Conservation (phyloP, 352 stramenopile species). For the Globisporangium polare region DNA sequence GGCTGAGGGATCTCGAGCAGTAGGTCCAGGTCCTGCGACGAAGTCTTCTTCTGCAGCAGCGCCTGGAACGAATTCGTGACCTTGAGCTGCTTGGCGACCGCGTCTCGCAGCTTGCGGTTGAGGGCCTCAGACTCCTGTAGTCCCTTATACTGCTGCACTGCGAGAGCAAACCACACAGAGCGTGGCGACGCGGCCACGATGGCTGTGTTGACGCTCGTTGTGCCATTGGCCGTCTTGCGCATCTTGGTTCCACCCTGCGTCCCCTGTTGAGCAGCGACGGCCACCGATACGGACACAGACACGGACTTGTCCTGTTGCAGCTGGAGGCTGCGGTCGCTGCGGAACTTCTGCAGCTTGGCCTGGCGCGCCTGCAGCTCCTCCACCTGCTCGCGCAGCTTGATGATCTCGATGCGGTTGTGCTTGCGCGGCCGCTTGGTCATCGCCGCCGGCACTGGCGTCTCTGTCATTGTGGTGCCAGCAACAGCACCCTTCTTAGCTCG, state of each 20-base stretch:
- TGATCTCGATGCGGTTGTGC: slow-evolving; percentile 14
- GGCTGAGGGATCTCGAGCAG: neutral
- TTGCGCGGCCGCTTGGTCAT: slow-evolving; percentile 10
- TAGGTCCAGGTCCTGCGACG: neutral
- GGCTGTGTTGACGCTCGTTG: neutral
- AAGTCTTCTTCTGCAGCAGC: slow-evolving; percentile 28
- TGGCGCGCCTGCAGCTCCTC: slow-evolving; percentile 7
- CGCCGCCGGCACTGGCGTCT: neutral
- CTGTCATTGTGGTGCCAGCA: no score
- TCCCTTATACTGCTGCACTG: slow-evolving; percentile 37
- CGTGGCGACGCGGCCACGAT: neutral
- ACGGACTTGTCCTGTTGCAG: neutral
- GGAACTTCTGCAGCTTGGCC: neutral
- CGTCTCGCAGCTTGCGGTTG: slow-evolving; percentile 37
- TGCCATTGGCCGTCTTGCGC: neutral
- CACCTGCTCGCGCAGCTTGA: slow-evolving; percentile 12
- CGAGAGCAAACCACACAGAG: slow-evolving; percentile 39
- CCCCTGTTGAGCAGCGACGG: slow-evolving; percentile 2
- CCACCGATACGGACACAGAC: neutral
- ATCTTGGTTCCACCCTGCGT: neutral
- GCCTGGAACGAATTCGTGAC: slow-evolving; percentile 34
- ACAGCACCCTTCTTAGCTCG: neutral
- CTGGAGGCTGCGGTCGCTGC: neutral
- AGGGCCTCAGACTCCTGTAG: slow-evolving; percentile 33
- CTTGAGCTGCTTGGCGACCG: slow-evolving; percentile 37